A percentile compares a stretch with the other conserved stretches of the same genome.
Evolutionary conservation across 768 basidiomycete species (phyloP).

Genomic region (Coprinopsis sp.): DNA sequence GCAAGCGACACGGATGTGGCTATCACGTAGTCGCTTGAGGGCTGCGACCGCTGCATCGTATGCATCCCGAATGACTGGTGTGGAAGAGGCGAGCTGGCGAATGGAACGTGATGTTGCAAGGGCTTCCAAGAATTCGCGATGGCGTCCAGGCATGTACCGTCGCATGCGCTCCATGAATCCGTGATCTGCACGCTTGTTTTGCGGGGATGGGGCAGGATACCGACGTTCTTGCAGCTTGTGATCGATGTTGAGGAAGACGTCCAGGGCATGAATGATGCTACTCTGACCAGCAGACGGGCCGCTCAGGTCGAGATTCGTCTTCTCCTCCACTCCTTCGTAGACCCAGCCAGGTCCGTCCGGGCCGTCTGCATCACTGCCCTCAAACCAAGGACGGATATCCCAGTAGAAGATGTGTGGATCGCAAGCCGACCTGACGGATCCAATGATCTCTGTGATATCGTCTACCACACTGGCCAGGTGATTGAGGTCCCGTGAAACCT

Average conservation of each 20-base stretch:
- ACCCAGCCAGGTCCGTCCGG: conserved; percentile 54
- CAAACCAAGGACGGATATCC: conserved; percentile 89
- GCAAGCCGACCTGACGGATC: conserved; percentile 62
- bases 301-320: conserved; percentile 58
- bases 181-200: conserved; percentile 61
- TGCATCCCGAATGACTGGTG: conserved; percentile 57
- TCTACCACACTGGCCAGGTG: conserved; percentile 67
- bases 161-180: conserved; percentile 93
- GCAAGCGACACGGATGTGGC: conserved; percentile 86
- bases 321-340: conserved; percentile 70
- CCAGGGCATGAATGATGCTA: conserved; percentile 81
- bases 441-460: conserved; percentile 66
- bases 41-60: conserved; percentile 79
- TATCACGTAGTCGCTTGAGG: conserved; percentile 78
- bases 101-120: conserved; percentile 59
- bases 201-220: conserved; percentile 60
- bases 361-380: conserved; percentile 67
- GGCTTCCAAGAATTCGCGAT: conserved; percentile 77
- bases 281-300: conserved; percentile 96
- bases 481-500: conserved; percentile 68
- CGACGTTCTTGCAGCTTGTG: conserved; percentile 72
- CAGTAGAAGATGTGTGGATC: conserved; percentile 89
- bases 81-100: conserved; percentile 54
- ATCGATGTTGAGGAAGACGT: conserved; percentile 86
- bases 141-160: conserved; percentile 90